Evolutionary conservation across 352 stramenopile genomes (phyloP), one percentile per base, ranked within the genome.

Genomic region (Salisapilia sapeloensis): DNA sequence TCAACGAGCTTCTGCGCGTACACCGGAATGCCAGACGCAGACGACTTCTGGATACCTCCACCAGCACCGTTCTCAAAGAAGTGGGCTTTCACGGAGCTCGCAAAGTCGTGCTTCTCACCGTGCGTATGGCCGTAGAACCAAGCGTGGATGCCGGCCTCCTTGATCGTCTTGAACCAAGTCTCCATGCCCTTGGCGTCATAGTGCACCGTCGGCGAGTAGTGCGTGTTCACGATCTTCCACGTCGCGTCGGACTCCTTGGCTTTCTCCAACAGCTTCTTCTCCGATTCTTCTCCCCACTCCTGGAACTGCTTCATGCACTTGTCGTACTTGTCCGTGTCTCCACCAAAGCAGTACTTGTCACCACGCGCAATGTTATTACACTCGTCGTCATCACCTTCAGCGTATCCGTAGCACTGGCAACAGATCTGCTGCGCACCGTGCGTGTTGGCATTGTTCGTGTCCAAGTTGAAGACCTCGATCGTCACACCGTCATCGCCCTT

Each of bases 221-320:
- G 74, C 24, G 55, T 74, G 46, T 89, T 89, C 29, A 89, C 65
- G 24, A 89, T 69, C 51, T 89, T 89, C 65, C 71, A 89, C 24
- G 67, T 77, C 2, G 72, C 72, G 11, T 36, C 84, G 4, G 70
- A 85, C 26, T 53, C 44, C 8, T 61, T 55, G 2, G 65, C 53
- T 16, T 79, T 50, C 13, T 48, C 42, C 0, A 50, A 48, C 4
- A 84, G 50, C 33, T 80, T 56, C 33, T 47, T 60, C 4, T 62
- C 54, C n/a, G 66, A 85, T 38, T 89, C 72, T 6, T 82, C 50
- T 30, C 50, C 62, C 69, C 66, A 89, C 22, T 44, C 44, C 3
- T 52, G 71, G 28, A 89, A 60, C 39, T 78, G 58, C 27, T 52
- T 52, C 25, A 75, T 51, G 34, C 72, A 89, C 14, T 60, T 48